A percentile compares a stretch with the other conserved stretches of the same genome.
Evolutionary conservation across 352 stramenopile species (phyloP).

Genomic region (Globisporangium heterothallicum): DNA sequence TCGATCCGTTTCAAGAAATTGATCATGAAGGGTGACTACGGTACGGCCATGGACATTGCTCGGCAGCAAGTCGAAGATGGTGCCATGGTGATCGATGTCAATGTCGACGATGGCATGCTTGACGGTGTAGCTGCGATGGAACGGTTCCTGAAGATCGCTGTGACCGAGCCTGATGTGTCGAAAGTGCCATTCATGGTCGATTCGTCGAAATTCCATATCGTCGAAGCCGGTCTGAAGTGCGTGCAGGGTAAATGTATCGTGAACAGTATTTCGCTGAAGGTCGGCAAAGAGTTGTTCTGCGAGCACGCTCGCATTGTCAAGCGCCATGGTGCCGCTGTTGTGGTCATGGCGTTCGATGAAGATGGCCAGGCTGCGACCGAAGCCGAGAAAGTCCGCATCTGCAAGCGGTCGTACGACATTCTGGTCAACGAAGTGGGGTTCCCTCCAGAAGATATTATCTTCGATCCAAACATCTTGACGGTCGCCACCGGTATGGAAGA

Average conservation of each 20-base stretch:
- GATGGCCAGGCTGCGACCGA: conserved; percentile 93
- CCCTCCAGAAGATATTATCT: conserved; percentile 97
- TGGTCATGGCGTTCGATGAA: conserved; percentile 98
- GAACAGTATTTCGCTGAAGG: conserved; percentile 97
- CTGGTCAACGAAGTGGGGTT: conserved; percentile 92
- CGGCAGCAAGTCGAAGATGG: conserved; percentile 96
- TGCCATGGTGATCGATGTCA: conserved; percentile 97
- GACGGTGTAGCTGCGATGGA: conserved; percentile 95
- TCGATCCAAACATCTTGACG: conserved; percentile 97
- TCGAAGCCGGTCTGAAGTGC: conserved; percentile 96
- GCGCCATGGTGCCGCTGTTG: conserved; percentile 92
- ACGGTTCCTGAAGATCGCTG: conserved; percentile 96
- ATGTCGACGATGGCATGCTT: conserved; percentile 97
- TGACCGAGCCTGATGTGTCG: conserved; percentile 93
- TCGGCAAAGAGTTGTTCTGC: conserved; percentile 94
- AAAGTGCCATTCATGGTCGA: conserved; percentile 98
- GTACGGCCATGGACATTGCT: conserved; percentile 94
- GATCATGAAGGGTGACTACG: conserved; percentile 94
- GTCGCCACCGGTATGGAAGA: conserved; percentile 97
- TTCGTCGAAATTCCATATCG: conserved; percentile 97
- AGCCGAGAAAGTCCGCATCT: conserved; percentile 96
- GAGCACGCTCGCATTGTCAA: conserved; percentile 93
- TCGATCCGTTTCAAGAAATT: conserved; percentile 95
- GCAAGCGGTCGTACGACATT: conserved; percentile 98
- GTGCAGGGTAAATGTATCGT: conserved; percentile 97